phyloP scores from a whole-genome alignment of 2,329 filamentous ascomycete genomes.

The Clonostachys byssicola region DNA sequence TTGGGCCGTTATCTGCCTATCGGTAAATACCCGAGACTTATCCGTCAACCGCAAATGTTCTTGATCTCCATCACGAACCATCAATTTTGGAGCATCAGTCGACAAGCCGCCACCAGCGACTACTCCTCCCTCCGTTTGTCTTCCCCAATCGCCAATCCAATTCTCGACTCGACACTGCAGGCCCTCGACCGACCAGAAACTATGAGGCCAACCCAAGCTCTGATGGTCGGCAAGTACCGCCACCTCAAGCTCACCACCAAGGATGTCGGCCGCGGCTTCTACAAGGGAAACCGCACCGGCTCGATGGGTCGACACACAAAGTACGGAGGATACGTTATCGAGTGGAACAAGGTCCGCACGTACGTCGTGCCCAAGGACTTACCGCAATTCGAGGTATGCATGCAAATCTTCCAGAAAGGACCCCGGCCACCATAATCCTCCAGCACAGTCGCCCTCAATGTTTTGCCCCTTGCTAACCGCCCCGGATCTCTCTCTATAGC shows the following conservation, averaged over 20 bases:
- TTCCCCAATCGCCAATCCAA: background rate
- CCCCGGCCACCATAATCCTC: no score
- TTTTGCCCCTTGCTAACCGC: background rate
- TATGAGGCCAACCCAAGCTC: conserved; percentile 65
- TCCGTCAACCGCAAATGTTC: no score
- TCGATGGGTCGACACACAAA: conserved; percentile 83
- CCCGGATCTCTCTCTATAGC: conserved; percentile 36
- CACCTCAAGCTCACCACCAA: conserved; percentile 87
- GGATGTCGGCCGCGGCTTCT: conserved; percentile 88
- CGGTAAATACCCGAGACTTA: no score
- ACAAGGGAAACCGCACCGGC: conserved; percentile 91
- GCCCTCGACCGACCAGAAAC: conserved; percentile 12
- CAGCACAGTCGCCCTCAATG: background rate
- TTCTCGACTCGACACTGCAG: background rate
- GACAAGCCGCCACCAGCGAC: no score
- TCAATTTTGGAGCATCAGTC: no score
- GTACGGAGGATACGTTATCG: conserved; percentile 77
- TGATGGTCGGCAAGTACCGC: conserved; percentile 64
- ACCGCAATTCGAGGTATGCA: conserved; percentile 65
- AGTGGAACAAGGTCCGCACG: conserved; percentile 85
- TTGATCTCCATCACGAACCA: no score
- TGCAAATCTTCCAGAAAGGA: background rate
- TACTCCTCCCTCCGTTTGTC: no score
- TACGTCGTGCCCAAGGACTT: conserved; percentile 75
- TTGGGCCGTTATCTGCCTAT: no score